Conservation (phyloP, 2,329 filamentous ascomycete species). For the Cryphonectria naterciae region DNA sequence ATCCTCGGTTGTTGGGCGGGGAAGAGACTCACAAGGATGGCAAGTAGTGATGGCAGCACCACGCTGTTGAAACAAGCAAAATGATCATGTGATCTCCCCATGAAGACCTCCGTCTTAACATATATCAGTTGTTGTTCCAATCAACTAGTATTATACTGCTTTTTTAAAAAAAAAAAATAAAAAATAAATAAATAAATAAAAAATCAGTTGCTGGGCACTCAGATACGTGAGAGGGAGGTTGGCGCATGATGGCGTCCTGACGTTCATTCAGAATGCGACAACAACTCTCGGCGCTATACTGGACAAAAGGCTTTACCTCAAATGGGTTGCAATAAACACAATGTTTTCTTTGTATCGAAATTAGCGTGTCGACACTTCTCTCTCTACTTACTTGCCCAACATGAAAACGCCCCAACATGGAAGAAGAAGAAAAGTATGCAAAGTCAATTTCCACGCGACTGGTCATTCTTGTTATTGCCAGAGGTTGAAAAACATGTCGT, state of each 20-base stretch:
- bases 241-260: not conserved
- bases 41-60: not conserved
- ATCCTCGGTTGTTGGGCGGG: too few relatives aligned
- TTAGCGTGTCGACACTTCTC: not conserved
- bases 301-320: constrained; percentile 1
- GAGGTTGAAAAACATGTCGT: not conserved
- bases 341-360: not conserved
- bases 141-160: not conserved
- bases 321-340: constrained; percentile 12
- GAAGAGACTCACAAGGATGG: too few relatives aligned
- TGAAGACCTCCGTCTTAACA: not conserved
- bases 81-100: not conserved
- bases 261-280: not conserved
- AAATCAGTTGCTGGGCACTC: too few relatives aligned
- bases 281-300: not conserved
- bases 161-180: too few relatives aligned
- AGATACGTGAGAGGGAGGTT: too few relatives aligned
- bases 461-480: not conserved
- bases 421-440: not conserved
- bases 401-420: not conserved
- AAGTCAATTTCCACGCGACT: not conserved
- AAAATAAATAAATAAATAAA: too few relatives aligned
- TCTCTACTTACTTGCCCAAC: not conserved
- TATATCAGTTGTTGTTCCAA: not conserved
- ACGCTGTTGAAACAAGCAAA: not conserved